Conservation (phyloP, 2,329 filamentous ascomycete genomes). For the Aureobasidium sp. region DNA sequence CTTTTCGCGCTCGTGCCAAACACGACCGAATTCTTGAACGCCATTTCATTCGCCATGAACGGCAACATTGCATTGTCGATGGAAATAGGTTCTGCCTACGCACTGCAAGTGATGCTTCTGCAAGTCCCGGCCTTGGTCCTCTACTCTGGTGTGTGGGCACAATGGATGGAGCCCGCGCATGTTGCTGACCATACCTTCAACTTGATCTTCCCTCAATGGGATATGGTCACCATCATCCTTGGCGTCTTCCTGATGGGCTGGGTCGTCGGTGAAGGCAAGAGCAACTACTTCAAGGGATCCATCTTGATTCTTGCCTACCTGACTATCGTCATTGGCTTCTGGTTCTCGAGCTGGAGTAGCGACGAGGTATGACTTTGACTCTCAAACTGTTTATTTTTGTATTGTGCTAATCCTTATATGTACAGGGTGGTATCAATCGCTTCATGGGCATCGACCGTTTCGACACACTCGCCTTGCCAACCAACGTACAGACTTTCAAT, state of each 20-base stretch:
- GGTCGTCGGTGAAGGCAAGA: conserved; percentile 97
- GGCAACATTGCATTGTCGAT: conserved; percentile 97
- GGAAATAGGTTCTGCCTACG: conserved; percentile 98
- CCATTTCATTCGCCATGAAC: conserved; percentile 99
- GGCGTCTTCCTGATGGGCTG: conserved; percentile 95
- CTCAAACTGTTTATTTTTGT: neutral
- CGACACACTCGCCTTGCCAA: conserved; percentile 36
- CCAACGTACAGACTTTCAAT: conserved; percentile 31
- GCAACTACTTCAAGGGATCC: conserved; percentile 99
- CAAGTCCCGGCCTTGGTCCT: conserved; percentile 90
- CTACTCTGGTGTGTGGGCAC: conserved; percentile 71
- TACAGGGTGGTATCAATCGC: conserved; percentile 15
- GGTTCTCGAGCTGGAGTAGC: conserved; percentile 63
- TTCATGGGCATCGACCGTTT: conserved; percentile 40
- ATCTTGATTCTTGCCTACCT: conserved; percentile 90
- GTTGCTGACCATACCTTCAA: conserved; percentile 61
- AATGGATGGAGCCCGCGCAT: conserved; percentile 47
- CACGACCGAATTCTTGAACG: conserved; percentile 97
- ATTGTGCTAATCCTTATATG: neutral
- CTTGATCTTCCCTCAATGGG: conserved; percentile 96
- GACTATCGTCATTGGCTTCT: conserved; percentile 87
- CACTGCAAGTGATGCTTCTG: conserved; percentile 87
- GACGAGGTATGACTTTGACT: conserved; percentile 34
- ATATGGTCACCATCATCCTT: conserved; percentile 94
- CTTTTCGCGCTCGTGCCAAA: conserved; percentile 95